Percentiles rank a stretch among this genome's conserved stretches.
phyloP scores from a whole-genome alignment of 75 land plant species.

The Isoetes taiwanensis region DNA sequence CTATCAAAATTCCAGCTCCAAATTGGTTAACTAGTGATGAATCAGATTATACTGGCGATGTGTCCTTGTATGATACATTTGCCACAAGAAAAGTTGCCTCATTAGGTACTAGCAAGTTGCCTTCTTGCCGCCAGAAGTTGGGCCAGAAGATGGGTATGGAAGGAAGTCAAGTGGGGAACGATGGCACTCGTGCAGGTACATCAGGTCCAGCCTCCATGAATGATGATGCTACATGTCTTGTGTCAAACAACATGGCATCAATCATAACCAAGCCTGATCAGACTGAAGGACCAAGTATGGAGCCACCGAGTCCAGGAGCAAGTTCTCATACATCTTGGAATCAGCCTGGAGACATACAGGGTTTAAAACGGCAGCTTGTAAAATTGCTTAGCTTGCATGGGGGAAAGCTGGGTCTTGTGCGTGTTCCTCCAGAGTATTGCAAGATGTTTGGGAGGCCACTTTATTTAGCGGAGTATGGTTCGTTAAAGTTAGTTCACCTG shows the following conservation, averaged over 20 bases:
- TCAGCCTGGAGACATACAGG: slow-evolving; percentile 75
- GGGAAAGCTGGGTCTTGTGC: slow-evolving; percentile 46
- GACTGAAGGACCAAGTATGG: background rate
- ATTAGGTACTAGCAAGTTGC: no score
- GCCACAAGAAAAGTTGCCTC: no score
- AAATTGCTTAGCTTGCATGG: slow-evolving; percentile 47
- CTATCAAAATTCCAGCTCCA: slow-evolving; percentile 14
- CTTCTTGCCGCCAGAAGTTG: no score
- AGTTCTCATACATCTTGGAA: slow-evolving; percentile 25
- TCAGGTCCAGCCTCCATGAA: background rate
- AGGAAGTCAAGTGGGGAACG: no score
- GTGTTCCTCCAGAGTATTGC: slow-evolving; percentile 64
- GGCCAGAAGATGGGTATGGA: no score
- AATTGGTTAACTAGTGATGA: slow-evolving; percentile 14
- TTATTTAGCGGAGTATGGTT: slow-evolving; percentile 64
- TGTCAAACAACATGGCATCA: background rate
- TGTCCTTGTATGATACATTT: no score
- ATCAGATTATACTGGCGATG: slow-evolving; percentile 28
- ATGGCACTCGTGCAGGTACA: no score
- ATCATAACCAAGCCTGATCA: no score
- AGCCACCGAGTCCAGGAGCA: background rate
- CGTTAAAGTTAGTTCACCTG: slow-evolving; percentile 54
- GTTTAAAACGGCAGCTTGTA: slow-evolving; percentile 65
- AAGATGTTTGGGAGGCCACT: slow-evolving; percentile 62
- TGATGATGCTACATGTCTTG: background rate